Conservation (phyloP, 2,329 filamentous ascomycete species). For the Pseudogymnoascus sp. region DNA sequence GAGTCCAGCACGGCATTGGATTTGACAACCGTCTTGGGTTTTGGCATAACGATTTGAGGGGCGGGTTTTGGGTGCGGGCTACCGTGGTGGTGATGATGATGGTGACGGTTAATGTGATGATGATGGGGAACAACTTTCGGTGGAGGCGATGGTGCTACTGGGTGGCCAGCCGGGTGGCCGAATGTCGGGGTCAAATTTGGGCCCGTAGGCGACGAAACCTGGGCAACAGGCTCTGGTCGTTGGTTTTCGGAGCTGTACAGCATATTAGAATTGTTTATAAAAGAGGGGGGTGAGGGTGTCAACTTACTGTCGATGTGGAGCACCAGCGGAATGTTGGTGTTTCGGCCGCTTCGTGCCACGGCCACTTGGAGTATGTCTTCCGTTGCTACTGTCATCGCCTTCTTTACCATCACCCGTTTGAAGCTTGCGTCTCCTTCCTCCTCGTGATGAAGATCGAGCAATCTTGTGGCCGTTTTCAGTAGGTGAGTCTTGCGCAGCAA, state of each 20-base stretch:
- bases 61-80: constrained; percentile 19
- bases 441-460: constrained; percentile 33
- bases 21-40: constrained; percentile 57
- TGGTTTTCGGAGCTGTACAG: constrained; percentile 48
- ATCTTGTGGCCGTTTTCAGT: constrained; percentile 30
- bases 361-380: constrained; percentile 50
- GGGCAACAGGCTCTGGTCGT: constrained; percentile 42
- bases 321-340: constrained; percentile 38
- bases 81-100: constrained; percentile 35
- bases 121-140: constrained; percentile 19
- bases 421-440: constrained; percentile 59
- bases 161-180: constrained; percentile 42
- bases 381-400: constrained; percentile 61
- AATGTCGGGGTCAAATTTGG: constrained; percentile 35
- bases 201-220: constrained; percentile 36
- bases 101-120: constrained; percentile 27
- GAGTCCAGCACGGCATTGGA: constrained; percentile 65
- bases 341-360: constrained; percentile 59
- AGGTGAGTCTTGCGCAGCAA: constrained; percentile 35
- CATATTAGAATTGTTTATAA: constrained; percentile 15
- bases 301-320: constrained; percentile 63
- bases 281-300: neutral
- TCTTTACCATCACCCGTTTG: constrained; percentile 66
- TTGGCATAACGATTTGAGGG: constrained; percentile 38
- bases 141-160: constrained; percentile 38